These are phyloP conservation scores for Suillus ampliporus DNA, from an alignment of 768 basidiomycete species.

Conservation along the genomic window DNA sequence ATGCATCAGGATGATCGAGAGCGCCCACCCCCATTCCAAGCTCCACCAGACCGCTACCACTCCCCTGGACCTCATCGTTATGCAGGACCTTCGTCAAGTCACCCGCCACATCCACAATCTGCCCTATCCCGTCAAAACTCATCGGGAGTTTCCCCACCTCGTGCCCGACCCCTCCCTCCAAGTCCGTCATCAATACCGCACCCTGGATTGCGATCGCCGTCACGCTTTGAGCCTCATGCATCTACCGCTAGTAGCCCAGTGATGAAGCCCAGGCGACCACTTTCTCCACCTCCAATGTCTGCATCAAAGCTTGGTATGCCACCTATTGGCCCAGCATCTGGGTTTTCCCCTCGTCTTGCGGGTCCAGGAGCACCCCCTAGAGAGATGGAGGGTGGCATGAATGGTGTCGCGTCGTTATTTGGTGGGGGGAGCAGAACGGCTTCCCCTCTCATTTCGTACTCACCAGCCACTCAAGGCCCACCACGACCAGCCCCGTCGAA, in stretches of 20 bases:
- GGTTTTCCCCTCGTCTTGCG: constrained; percentile 35
- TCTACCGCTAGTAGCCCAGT: constrained; percentile 6
- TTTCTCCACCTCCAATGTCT: constrained; percentile 30
- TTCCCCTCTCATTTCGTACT: constrained; percentile 7
- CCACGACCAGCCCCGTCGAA: constrained; percentile 7
- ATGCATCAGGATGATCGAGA: constrained; percentile 32
- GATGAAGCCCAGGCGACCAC: constrained; percentile 10
- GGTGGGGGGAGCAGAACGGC: constrained; percentile 4
- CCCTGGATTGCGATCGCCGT: constrained; percentile 5
- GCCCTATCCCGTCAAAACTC: constrained; percentile 16
- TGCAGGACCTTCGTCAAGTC: constrained; percentile 7
- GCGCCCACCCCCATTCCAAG: constrained; percentile 34
- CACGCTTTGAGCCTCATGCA: constrained; percentile 5
- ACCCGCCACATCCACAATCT: constrained; percentile 10
- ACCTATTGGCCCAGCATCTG: constrained; percentile 17
- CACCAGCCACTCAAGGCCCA: constrained; percentile 2
- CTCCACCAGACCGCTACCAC: constrained; percentile 34
- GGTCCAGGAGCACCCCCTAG: constrained; percentile 35
- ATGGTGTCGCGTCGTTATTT: constrained; percentile 5
- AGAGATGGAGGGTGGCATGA: constrained; percentile 4
- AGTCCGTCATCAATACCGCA: constrained; percentile 15
- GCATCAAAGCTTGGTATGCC: constrained; percentile 32
- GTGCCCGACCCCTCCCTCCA: constrained; percentile 36
- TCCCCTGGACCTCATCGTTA: constrained; percentile 31
- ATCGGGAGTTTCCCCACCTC: constrained; percentile 42